A percentile compares a stretch with the other conserved stretches of the same genome.
phyloP scores from a whole-genome alignment of 2,329 filamentous ascomycete species.

The Fusarium caatingaense region DNA sequence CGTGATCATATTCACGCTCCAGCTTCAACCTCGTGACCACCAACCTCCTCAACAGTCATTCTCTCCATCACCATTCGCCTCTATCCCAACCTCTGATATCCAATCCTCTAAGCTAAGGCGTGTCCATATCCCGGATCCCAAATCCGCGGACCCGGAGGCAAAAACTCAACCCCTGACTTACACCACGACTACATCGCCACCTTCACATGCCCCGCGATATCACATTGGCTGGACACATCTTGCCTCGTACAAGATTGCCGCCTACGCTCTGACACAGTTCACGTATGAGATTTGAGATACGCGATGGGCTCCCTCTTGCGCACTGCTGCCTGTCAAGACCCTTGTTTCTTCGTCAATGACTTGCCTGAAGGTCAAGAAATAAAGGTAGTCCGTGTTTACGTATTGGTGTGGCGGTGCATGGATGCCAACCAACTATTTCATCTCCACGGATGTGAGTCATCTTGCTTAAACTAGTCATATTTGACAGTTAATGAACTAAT shows the following conservation, averaged over 20 bases:
- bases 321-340: conserved; percentile 40
- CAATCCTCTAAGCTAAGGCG: conserved; percentile 1
- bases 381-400: conserved; percentile 11
- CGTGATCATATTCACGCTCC: conserved; percentile 10
- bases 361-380: neutral
- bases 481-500: neutral
- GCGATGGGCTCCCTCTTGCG: conserved; percentile 9
- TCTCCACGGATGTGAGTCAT: conserved; percentile 29
- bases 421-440: conserved; percentile 7
- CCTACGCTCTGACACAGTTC: conserved; percentile 12
- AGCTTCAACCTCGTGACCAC: neutral
- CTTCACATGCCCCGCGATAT: conserved; percentile 1
- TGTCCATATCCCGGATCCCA: conserved; percentile 33
- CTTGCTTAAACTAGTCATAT: conserved; percentile 1
- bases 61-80: neutral
- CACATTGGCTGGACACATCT: conserved; percentile 22
- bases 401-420: conserved; percentile 36
- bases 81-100: neutral
- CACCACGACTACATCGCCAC: conserved; percentile 12
- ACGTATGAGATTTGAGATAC: conserved; percentile 5
- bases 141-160: conserved; percentile 17
- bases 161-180: conserved; percentile 13
- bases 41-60: neutral
- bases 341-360: conserved; percentile 4
- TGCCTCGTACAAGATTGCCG: conserved; percentile 11